Evolutionary conservation across 2,329 filamentous ascomycete species (phyloP).

Genomic region (Ophiosphaerella korrae): DNA sequence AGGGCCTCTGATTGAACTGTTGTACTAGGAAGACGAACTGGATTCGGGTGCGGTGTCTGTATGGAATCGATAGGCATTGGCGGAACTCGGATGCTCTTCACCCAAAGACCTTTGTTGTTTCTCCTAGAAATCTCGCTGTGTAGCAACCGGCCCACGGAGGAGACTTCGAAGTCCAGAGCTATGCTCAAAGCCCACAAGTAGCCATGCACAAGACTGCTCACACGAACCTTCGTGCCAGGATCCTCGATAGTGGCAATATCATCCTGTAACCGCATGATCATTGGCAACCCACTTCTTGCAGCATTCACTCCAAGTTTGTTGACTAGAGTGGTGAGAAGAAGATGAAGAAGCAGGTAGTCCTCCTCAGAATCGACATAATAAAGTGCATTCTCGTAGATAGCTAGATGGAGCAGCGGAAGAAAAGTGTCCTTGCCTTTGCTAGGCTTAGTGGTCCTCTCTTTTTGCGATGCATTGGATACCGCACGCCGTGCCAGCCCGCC

Average conservation of each 20-base stretch:
- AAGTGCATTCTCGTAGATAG: conserved; percentile 85
- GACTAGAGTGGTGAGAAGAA: conserved; percentile 76
- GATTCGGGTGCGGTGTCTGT: conserved; percentile 33
- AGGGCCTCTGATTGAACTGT: conserved; percentile 50
- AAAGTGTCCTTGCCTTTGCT: conserved; percentile 72
- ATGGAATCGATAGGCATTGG: conserved; percentile 68
- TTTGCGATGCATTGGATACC: conserved; percentile 68
- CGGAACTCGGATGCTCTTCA: conserved; percentile 74
- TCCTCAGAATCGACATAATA: conserved; percentile 67
- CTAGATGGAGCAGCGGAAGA: conserved; percentile 79
- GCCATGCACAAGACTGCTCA: conserved; percentile 84
- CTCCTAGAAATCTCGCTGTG: conserved; percentile 77
- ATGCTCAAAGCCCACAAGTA: conserved; percentile 84
- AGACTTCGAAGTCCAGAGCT: conserved; percentile 75
- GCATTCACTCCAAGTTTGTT: conserved; percentile 82
- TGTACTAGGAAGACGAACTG: conserved; percentile 27
- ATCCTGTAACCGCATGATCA: conserved; percentile 87
- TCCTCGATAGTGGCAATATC: conserved; percentile 72
- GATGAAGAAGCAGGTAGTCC: conserved; percentile 77
- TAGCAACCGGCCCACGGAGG: conserved; percentile 71
- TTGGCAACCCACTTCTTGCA: conserved; percentile 76
- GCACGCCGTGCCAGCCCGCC: conserved; percentile 62
- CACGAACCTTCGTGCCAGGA: conserved; percentile 73
- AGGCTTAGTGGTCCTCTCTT: conserved; percentile 62
- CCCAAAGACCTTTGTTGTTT: conserved; percentile 77